These are phyloP conservation scores for Eragrostis curvula DNA, from an alignment of 176 grass and related monocot species.

Conservation along the genomic window DNA sequence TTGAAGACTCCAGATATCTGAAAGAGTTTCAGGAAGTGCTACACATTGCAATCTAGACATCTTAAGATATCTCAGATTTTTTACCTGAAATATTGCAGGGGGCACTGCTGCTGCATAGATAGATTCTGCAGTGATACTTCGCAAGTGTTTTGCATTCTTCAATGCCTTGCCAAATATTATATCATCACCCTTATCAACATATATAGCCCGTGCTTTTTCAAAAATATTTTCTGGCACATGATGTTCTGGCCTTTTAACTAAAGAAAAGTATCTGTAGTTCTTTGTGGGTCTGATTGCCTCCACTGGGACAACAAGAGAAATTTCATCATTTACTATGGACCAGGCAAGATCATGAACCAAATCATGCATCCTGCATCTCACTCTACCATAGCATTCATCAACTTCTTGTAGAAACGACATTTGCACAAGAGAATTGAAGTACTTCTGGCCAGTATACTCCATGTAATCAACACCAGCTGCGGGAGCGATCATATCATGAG, in stretches of 20 bases:
- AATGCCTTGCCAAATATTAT: constrained; percentile 25
- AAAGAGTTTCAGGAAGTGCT: constrained; percentile 27
- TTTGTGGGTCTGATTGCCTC: not conserved
- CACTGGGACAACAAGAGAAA: not conserved
- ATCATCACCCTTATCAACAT: not conserved
- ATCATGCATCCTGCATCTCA: constrained; percentile 41
- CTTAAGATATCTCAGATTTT: constrained; percentile 26
- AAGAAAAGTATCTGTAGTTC: constrained; percentile 22
- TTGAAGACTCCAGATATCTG: constrained; percentile 26
- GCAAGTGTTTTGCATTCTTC: constrained; percentile 15
- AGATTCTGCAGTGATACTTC: not conserved
- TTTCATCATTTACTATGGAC: not conserved
- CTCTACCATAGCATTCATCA: not conserved
- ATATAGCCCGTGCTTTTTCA: constrained; percentile 30
- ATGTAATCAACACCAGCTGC: not conserved
- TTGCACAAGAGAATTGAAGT: constrained; percentile 38
- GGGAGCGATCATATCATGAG: constrained; percentile 24
- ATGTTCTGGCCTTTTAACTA: not conserved
- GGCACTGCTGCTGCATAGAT: not conserved
- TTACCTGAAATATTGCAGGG: not conserved
- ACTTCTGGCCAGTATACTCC: not conserved
- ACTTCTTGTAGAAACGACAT: constrained; percentile 36
- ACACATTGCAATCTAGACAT: not conserved
- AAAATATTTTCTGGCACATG: not conserved
- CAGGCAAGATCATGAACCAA: constrained; percentile 46